Conservation (phyloP, 83 land plant genomes). For the Thuja plicata region DNA sequence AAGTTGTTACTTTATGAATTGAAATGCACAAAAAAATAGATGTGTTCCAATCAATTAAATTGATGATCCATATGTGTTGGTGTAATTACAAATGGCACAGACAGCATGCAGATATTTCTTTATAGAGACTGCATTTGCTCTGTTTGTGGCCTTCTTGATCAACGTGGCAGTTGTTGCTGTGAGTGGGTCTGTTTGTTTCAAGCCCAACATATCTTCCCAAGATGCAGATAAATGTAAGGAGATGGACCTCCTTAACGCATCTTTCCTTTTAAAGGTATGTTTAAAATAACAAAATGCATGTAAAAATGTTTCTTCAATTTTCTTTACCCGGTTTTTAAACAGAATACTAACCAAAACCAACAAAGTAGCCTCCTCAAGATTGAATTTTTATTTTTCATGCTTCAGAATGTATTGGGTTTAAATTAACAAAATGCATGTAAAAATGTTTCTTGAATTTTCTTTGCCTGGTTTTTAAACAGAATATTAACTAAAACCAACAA, state of each 20-base stretch:
- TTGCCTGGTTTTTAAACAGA: no score
- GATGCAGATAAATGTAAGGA: constrained; percentile 33
- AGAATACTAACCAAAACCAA: no score
- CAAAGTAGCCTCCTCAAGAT: no score
- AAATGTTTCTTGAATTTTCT: no score
- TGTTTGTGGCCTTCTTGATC: constrained; percentile 66
- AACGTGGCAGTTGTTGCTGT: constrained; percentile 71
- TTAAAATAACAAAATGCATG: no score
- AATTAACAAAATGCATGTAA: no score
- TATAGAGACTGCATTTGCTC: constrained; percentile 66
- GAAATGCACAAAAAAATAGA: background rate
- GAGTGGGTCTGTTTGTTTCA: constrained; percentile 53
- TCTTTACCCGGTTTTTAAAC: no score
- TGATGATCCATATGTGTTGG: background rate
- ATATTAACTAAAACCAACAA: no score
- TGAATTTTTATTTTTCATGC: no score
- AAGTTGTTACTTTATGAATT: background rate
- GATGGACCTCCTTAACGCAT: constrained; percentile 61
- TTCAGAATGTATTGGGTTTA: no score
- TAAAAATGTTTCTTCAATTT: no score
- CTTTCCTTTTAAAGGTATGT: constrained; percentile 61
- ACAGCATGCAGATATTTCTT: constrained; percentile 61
- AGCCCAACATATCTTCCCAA: constrained; percentile 23
- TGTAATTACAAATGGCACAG: constrained; percentile 32
- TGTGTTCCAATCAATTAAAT: background rate